Base-by-base conservation (phyloP, 2,329 filamentous ascomycete genomes). In the Paecilomyces fulvus region DNA sequence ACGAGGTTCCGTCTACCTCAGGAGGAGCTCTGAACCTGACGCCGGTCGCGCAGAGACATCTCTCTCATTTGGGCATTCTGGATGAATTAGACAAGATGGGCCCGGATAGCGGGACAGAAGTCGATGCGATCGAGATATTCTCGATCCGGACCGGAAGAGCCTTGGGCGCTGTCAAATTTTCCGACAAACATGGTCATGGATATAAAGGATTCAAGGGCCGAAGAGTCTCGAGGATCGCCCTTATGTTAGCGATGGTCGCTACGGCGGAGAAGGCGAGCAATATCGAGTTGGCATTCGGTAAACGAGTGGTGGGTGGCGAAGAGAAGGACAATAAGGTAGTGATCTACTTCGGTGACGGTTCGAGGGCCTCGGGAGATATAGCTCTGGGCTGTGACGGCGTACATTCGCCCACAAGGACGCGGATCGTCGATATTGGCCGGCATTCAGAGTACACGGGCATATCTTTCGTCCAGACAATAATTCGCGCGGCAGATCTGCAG, bases 1-100 rank as follows among this genome's bases (percentile, higher is more conserved):
- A 74, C 56, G 66, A 72, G 14, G 60, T 74, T 7, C 68, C 74
- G 6, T 73, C 74, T 0, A 77, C 74, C 4, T 71, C 73, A 11
- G 75, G 75, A 8, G 75, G 75, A 9, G 74, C 75, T 3, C 73
- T 78, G 56, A 75, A 75, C 56, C 61, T 78, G 17, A 76, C 74
- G 0, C 75, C 75, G 1, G 74, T 75, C 9, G 75, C 74, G 2
- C 67, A 77, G 43, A 66, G 75, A 7, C 72, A 76, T 59, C 69
- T 78, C 5, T 70, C 74, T 25, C 68, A 73, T 33, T 62, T 77
- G 3, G 74, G 74, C 1, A 70, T 76, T 2, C 63, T 76, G 2
- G 60, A 67, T 1, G 70, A 74, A 54, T 59, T 77, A 20, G 61
- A 71, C 49, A 65, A 67, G 2, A 67, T 72, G 61, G 73, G 74